A percentile compares a stretch with the other conserved stretches of the same genome.
Conservation (phyloP, 192 early-diverging fungal species). For the Entomortierella lignicola region DNA sequence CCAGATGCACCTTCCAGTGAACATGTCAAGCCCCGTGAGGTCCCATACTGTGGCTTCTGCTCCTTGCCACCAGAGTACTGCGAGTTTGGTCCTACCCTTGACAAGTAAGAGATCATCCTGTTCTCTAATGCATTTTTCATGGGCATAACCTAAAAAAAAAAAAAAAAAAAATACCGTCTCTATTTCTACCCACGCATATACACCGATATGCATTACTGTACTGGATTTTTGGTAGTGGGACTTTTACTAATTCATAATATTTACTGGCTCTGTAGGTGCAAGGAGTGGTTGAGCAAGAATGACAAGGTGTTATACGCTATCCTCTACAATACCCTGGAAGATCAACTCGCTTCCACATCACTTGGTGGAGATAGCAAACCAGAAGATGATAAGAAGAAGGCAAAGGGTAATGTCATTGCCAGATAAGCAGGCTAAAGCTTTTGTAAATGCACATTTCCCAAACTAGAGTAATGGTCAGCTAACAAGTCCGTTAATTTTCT, state of each 20-base stretch:
- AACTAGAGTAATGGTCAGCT: too few relatives aligned
- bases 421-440: too few relatives aligned
- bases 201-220: background rate
- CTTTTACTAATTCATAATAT: background rate
- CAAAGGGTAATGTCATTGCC: constrained; percentile 43
- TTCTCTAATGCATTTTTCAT: background rate
- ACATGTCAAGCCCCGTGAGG: constrained; percentile 49
- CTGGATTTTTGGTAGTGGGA: background rate
- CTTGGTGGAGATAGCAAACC: constrained; percentile 26
- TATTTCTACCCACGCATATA: background rate
- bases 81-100: constrained; percentile 85
- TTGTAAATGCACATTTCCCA: too few relatives aligned
- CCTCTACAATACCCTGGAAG: constrained; percentile 40
- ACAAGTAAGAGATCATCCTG: constrained; percentile 64
- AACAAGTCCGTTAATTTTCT: too few relatives aligned
- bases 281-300: constrained; percentile 54
- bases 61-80: constrained; percentile 78
- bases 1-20: constrained; percentile 54
- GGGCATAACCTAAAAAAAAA: background rate
- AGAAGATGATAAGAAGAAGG: constrained; percentile 60
- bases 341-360: constrained; percentile 31
- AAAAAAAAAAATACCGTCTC: background rate
- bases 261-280: constrained; percentile 24
- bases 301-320: constrained; percentile 27
- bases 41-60: constrained; percentile 54